Percentiles rank a stretch among this genome's conserved stretches.
phyloP scores from a whole-genome alignment of 768 basidiomycete genomes.

The Tylopilus sp. region DNA sequence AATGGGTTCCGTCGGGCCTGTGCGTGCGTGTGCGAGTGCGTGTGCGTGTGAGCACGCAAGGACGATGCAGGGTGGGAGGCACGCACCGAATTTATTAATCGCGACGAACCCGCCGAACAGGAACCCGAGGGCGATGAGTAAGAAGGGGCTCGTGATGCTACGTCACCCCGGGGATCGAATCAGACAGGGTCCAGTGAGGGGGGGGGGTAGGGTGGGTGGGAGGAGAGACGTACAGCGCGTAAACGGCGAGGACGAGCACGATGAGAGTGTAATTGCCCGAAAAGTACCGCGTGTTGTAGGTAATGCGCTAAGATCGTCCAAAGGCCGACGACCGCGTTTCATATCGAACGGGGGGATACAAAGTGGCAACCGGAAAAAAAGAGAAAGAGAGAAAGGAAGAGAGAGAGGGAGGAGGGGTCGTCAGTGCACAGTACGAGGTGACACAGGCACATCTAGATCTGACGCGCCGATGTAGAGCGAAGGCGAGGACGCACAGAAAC shows the following conservation, averaged over 20 bases:
- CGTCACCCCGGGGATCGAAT: not conserved
- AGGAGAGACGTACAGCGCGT: constrained; percentile 63
- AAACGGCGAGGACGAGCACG: constrained; percentile 73
- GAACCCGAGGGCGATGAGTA: constrained; percentile 82
- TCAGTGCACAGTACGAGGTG: not conserved
- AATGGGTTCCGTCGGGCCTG: constrained; percentile 75
- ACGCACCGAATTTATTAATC: constrained; percentile 86
- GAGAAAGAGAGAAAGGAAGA: not conserved
- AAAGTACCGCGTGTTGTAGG: constrained; percentile 91
- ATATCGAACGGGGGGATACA: no score
- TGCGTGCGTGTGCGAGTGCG: no score
- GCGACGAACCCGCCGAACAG: constrained; percentile 87
- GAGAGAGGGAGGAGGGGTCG: not conserved
- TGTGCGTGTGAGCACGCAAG: not conserved
- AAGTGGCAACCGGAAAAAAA: no score
- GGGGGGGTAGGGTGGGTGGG: not conserved
- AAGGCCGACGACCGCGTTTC: not conserved
- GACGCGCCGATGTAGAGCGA: not conserved
- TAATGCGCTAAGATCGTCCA: constrained; percentile 65
- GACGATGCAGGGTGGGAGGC: not conserved
- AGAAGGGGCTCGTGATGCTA: constrained; percentile 72
- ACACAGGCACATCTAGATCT: not conserved
- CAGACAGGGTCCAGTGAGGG: no score
- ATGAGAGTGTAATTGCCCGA: constrained; percentile 89
- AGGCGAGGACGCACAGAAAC: constrained; percentile 52